Percentiles rank a stretch among this genome's conserved stretches.
These are phyloP conservation scores for Camellia japonica DNA, from an alignment of 148 eudicot species.

Conservation along the genomic window DNA sequence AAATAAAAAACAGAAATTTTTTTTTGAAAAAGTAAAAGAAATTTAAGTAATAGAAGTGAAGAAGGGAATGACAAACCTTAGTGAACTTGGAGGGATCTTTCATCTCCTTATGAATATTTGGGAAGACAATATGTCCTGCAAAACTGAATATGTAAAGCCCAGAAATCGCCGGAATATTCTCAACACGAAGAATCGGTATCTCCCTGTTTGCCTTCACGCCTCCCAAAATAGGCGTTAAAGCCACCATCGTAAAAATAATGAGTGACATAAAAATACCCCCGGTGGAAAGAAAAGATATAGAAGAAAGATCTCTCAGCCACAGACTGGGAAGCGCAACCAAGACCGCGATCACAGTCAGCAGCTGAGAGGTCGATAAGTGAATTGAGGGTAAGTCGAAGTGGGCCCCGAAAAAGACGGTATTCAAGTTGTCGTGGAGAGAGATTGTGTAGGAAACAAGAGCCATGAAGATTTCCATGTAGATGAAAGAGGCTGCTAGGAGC, in stretches of 20 bases:
- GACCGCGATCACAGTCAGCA: conserved; percentile 61
- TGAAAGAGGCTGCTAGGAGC: conserved; percentile 46
- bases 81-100: conserved; percentile 64
- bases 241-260: conserved; percentile 48
- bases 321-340: conserved; percentile 66
- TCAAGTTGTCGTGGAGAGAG: conserved; percentile 75
- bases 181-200: conserved; percentile 49
- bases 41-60: not conserved
- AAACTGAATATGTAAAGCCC: conserved; percentile 64
- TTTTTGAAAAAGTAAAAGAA: not conserved
- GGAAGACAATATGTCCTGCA: conserved; percentile 84
- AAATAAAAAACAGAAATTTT: not conserved
- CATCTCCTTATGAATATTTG: conserved; percentile 63
- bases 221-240: conserved; percentile 51
- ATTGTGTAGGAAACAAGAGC: conserved; percentile 82
- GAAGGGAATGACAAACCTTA: conserved; percentile 34
- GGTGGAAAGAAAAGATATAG: conserved; percentile 64
- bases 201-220: conserved; percentile 32
- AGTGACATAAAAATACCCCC: conserved; percentile 67
- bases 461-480: conserved; percentile 71
- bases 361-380: conserved; percentile 44
- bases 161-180: conserved; percentile 63
- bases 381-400: conserved; percentile 25
- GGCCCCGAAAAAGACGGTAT: conserved; percentile 37
- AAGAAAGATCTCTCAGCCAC: conserved; percentile 68